These are phyloP conservation scores for Racocetra persica DNA, from an alignment of 371 early-diverging fungal genomes.

Conservation along the genomic window DNA sequence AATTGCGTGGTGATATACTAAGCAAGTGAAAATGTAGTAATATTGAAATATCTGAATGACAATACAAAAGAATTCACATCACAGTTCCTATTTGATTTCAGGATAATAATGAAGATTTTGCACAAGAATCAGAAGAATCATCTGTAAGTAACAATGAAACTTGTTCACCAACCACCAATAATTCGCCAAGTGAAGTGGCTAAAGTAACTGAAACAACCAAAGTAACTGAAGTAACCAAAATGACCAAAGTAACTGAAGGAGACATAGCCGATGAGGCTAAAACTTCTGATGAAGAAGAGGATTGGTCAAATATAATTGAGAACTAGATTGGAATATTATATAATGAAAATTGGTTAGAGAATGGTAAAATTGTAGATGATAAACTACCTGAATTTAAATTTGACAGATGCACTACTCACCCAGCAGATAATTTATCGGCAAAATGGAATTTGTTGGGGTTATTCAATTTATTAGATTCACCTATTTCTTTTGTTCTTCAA, in stretches of 20 bases:
- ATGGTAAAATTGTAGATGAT: conserved; percentile 14
- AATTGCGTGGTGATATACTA: neutral
- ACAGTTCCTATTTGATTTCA: neutral
- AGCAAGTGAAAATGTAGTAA: neutral
- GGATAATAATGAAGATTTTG: neutral
- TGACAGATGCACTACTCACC: neutral
- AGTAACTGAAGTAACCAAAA: too few relatives aligned
- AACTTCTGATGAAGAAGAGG: neutral
- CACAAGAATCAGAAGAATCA: too few relatives aligned
- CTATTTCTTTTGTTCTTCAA: conserved; percentile 26
- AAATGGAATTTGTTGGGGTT: conserved; percentile 23
- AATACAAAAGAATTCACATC: conserved; percentile 20
- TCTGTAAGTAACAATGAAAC: neutral
- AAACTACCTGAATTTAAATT: conserved; percentile 1
- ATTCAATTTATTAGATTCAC: conserved; percentile 10
- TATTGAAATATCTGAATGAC: neutral
- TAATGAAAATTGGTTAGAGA: conserved; percentile 26
- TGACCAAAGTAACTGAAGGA: neutral
- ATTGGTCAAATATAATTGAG: conserved; percentile 16
- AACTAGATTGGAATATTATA: conserved; percentile 10
- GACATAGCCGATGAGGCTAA: neutral
- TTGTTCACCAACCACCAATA: neutral
- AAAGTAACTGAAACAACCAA: too few relatives aligned
- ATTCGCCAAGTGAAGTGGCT: too few relatives aligned
- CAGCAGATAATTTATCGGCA: conserved; percentile 28